Conservation (phyloP, 495 filamentous ascomycete genomes). For the Glonium stellatum region DNA sequence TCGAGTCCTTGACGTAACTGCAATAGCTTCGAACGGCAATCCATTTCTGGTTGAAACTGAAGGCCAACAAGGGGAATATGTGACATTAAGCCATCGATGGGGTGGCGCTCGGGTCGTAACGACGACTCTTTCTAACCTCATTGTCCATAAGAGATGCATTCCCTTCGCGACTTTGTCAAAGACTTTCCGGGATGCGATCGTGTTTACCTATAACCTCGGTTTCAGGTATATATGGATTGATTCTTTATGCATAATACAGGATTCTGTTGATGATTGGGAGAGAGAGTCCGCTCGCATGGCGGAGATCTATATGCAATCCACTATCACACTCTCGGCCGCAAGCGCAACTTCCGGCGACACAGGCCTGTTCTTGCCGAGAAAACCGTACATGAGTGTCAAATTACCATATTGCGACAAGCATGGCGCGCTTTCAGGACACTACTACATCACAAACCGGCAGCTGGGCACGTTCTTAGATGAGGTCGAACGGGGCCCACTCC, state of each 20-base stretch:
- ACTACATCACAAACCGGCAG: background rate
- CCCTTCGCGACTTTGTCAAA: background rate
- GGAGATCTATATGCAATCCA: background rate
- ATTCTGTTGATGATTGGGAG: background rate
- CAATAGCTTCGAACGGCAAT: background rate
- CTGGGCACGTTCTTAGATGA: background rate
- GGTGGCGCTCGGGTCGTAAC: background rate
- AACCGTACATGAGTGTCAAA: background rate
- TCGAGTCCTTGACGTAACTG: background rate
- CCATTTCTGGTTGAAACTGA: background rate
- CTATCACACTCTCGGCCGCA: background rate
- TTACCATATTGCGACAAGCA: background rate
- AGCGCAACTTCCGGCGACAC: background rate
- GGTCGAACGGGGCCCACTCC: background rate
- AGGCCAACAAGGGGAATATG: background rate
- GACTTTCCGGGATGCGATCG: slow-evolving; percentile 2
- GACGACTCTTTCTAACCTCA: background rate
- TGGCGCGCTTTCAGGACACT: background rate
- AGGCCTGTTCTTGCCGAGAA: background rate
- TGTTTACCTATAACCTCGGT: background rate
- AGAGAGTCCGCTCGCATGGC: background rate
- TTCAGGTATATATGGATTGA: background rate
- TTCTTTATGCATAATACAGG: background rate
- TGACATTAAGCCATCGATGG: slow-evolving; percentile 1
- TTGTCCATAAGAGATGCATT: background rate